phyloP scores from a whole-genome alignment of 768 basidiomycete species.

The Sistotremastrum suecicum region DNA sequence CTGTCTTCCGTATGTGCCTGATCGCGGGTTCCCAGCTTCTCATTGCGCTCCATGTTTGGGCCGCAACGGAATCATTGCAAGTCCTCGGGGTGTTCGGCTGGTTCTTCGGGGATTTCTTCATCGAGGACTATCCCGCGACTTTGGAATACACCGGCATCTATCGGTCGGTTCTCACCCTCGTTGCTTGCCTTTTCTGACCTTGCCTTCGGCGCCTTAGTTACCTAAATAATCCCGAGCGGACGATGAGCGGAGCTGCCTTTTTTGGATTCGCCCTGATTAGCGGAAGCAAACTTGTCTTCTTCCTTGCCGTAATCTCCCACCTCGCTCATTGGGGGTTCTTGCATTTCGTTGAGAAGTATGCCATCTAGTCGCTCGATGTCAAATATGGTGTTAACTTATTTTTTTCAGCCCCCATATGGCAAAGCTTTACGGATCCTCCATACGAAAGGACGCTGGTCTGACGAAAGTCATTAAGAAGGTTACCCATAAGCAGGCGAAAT shows the following conservation, averaged over 20 bases:
- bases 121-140: conserved; percentile 81
- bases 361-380: conserved; percentile 4
- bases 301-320: conserved; percentile 72
- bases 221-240: conserved; percentile 81
- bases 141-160: conserved; percentile 97
- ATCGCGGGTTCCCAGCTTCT: conserved; percentile 37
- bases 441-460: conserved; percentile 93
- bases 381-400: not conserved
- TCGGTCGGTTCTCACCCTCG: conserved; percentile 34
- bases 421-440: conserved; percentile 83
- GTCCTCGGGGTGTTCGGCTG: conserved; percentile 96
- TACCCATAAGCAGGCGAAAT: conserved; percentile 66
- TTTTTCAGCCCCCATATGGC: conserved; percentile 86
- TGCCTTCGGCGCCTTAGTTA: conserved; percentile 31
- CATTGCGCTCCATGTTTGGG: conserved; percentile 83
- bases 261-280: conserved; percentile 88
- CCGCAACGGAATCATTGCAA: conserved; percentile 78
- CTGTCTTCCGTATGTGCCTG: not conserved
- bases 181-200: not conserved
- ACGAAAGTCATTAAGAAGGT: conserved; percentile 97
- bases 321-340: conserved; percentile 96
- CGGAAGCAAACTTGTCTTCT: conserved; percentile 81
- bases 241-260: conserved; percentile 92
- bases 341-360: conserved; percentile 79
- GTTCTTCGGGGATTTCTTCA: conserved; percentile 98